These are phyloP conservation scores for Trichoderma cornu-damae DNA, from an alignment of 2,329 filamentous ascomycete species.

Conservation along the genomic window DNA sequence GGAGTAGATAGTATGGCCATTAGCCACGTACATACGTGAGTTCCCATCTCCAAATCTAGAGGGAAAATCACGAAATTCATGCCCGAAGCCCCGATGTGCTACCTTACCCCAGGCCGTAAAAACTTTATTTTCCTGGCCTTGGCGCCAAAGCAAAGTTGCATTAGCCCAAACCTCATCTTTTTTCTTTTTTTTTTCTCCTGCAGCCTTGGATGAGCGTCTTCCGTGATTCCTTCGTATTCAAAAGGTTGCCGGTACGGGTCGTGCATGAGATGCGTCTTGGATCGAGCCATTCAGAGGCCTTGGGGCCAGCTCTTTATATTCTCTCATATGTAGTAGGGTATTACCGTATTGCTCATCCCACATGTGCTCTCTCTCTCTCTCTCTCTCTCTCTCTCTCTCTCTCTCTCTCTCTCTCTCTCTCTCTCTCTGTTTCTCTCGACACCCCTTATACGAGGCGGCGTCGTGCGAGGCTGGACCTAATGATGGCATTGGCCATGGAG, in stretches of 20 bases:
- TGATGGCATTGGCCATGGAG: not conserved
- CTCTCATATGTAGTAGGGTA: not conserved
- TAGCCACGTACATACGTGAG: not conserved
- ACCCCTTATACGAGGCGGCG: not conserved
- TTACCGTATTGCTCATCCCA: not conserved
- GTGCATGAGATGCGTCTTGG: not conserved
- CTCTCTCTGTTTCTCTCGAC: no score
- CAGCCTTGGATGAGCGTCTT: not conserved
- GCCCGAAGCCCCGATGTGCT: not conserved
- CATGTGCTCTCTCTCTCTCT: no score
- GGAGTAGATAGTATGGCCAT: not conserved
- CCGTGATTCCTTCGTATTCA: conserved; percentile 7
- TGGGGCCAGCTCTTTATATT: not conserved
- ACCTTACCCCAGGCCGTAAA: not conserved
- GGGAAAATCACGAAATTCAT: not conserved
- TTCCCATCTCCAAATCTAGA: not conserved
- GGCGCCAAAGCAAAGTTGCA: conserved; percentile 1
- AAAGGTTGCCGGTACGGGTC: not conserved
- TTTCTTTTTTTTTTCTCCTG: no score
- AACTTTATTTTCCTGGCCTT: not conserved
- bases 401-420: no score
- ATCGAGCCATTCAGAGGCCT: conserved; percentile 1
- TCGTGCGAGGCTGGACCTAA: not conserved
- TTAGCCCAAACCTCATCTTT: conserved; percentile 4
- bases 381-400: no score